Percentiles rank a stretch among this genome's conserved stretches.
Evolutionary conservation across 2,329 filamentous ascomycete genomes (phyloP).

Genomic region (Alternaria sp.): DNA sequence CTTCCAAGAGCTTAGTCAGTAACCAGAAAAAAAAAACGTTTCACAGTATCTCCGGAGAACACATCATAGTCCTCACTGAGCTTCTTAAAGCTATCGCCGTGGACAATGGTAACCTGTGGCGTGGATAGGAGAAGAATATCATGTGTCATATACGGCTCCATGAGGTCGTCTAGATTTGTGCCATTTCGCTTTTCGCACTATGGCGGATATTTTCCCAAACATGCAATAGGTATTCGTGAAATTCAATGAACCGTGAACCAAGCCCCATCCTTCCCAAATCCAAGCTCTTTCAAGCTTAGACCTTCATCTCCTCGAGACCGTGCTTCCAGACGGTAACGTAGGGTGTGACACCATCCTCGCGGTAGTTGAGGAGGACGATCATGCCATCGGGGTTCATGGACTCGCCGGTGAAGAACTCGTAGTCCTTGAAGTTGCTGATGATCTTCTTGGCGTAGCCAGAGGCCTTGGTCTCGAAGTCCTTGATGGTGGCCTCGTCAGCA

Average conservation of each 20-base stretch:
- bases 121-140: conserved; percentile 8
- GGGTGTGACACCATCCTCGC: conserved; percentile 91
- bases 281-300: conserved; percentile 63
- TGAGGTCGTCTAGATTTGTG: conserved; percentile 42
- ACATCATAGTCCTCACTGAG: background rate
- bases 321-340: conserved; percentile 95
- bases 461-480: conserved; percentile 81
- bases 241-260: conserved; percentile 41
- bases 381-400: conserved; percentile 93
- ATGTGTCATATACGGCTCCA: conserved; percentile 23
- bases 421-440: conserved; percentile 89
- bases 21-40: background rate
- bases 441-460: conserved; percentile 81
- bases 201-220: conserved; percentile 43
- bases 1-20: background rate
- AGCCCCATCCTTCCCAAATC: conserved; percentile 21
- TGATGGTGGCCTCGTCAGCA: conserved; percentile 70
- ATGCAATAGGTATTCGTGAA: conserved; percentile 51
- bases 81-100: background rate
- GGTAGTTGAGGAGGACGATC: conserved; percentile 96
- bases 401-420: conserved; percentile 92
- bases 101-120: background rate
- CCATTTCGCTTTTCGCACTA: conserved; percentile 42
- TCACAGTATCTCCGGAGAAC: background rate
- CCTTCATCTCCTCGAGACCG: conserved; percentile 88